phyloP scores from a whole-genome alignment of 306 rosid species.

The Trifolium dubium region DNA sequence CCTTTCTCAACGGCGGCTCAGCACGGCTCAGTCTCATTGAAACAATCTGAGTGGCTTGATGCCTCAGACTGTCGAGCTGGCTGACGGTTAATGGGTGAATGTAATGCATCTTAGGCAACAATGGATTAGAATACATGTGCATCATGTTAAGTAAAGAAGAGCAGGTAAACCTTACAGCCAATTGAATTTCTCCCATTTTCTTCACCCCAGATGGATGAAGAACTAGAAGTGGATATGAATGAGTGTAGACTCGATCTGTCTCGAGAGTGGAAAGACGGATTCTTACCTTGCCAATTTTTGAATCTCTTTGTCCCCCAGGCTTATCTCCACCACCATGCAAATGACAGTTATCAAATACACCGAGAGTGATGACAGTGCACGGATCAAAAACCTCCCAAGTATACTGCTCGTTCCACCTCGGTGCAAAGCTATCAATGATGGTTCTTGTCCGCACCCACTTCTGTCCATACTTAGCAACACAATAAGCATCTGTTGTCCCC shows the following conservation, averaged over 20 bases:
- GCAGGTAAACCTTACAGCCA: constrained; percentile 96
- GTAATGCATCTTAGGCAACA: constrained; percentile 96
- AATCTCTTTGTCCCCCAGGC: constrained; percentile 68
- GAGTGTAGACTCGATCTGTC: constrained; percentile 90
- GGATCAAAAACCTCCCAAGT: constrained; percentile 99
- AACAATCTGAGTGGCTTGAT: constrained; percentile 92
- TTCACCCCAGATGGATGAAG: constrained; percentile 86
- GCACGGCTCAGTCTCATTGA: constrained; percentile 86
- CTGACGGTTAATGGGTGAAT: constrained; percentile 84
- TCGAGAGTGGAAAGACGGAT: constrained; percentile 96
- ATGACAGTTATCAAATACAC: constrained; percentile 95
- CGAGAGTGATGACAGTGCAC: constrained; percentile 92
- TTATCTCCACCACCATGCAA: constrained; percentile 90
- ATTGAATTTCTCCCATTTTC: constrained; percentile 98
- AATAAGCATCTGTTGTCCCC: constrained; percentile 92
- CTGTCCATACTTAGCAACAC: constrained; percentile 96
- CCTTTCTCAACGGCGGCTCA: constrained; percentile 91
- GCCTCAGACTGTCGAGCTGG: constrained; percentile 95
- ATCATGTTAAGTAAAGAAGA: constrained; percentile 93
- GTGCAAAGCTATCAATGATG: constrained; percentile 85
- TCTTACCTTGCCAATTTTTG: constrained; percentile 89
- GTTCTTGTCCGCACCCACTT: constrained; percentile 98
- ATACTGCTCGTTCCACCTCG: constrained; percentile 97
- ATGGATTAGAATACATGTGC: constrained; percentile 95
- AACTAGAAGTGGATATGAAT: constrained; percentile 90